These are phyloP conservation scores for Metschnikowia gelsemii DNA, from an alignment of 805 yeast species.

Conservation along the genomic window DNA sequence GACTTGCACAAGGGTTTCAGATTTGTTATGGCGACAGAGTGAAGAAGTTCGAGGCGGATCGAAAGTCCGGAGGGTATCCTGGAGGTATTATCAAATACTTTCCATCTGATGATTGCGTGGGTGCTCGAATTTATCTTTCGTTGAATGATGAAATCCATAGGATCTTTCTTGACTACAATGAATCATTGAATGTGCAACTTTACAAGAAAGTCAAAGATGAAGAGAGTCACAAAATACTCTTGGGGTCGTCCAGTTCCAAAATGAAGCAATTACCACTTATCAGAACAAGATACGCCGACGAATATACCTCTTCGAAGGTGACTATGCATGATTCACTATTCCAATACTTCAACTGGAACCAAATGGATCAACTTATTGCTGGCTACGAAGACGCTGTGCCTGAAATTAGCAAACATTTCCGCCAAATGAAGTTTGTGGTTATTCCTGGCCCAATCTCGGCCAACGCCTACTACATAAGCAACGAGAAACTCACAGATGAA, in stretches of 20 bases:
- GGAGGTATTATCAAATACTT: constrained; percentile 57
- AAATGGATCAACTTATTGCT: constrained; percentile 85
- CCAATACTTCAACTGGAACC: constrained; percentile 78
- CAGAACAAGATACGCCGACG: constrained; percentile 74
- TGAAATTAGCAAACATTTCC: constrained; percentile 51
- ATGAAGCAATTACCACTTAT: constrained; percentile 42
- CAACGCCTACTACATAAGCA: constrained; percentile 45
- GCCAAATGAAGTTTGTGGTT: constrained; percentile 78
- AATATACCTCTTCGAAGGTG: constrained; percentile 56
- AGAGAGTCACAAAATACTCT: constrained; percentile 12
- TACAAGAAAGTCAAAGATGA: constrained; percentile 37
- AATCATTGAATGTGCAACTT: constrained; percentile 75
- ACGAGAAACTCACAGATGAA: constrained; percentile 71
- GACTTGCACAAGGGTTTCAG: constrained; percentile 87
- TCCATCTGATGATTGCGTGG: constrained; percentile 45
- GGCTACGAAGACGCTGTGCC: constrained; percentile 79
- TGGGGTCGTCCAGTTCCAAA: constrained; percentile 14
- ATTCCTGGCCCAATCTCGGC: constrained; percentile 75
- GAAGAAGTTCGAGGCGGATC: constrained; percentile 58
- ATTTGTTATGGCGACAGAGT: constrained; percentile 75
- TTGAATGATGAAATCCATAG: constrained; percentile 85
- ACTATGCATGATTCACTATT: constrained; percentile 55
- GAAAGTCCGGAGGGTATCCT: constrained; percentile 53
- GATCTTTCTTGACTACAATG: constrained; percentile 68
- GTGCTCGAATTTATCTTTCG: constrained; percentile 69